These are phyloP conservation scores for Cantharellus anzutake DNA, from an alignment of 768 basidiomycete species.

Conservation along the genomic window DNA sequence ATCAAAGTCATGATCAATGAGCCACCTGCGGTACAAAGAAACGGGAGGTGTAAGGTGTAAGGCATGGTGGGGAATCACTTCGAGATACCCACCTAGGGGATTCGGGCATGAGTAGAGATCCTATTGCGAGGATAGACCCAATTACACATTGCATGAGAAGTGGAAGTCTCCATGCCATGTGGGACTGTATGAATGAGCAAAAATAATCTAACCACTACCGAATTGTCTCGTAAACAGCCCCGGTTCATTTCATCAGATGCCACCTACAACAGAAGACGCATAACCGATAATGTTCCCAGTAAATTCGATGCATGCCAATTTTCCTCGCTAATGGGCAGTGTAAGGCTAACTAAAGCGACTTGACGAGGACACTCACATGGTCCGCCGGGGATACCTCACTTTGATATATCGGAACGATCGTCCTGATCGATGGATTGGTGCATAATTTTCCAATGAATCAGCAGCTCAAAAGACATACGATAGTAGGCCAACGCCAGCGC, in stretches of 20 bases:
- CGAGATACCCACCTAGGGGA: conserved; percentile 45
- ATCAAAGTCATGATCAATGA: conserved; percentile 75
- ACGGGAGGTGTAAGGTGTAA: background rate
- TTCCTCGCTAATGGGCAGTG: conserved; percentile 41
- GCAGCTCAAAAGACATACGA: conserved; percentile 33
- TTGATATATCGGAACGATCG: conserved; percentile 90
- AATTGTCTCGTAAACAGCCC: background rate
- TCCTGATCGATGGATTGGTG: conserved; percentile 26
- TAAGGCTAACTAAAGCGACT: background rate
- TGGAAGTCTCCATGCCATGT: conserved; percentile 83
- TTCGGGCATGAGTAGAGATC: conserved; percentile 74
- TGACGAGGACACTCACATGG: conserved; percentile 33
- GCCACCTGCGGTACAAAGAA: conserved; percentile 30
- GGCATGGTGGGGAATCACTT: background rate
- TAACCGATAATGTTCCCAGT: conserved; percentile 87
- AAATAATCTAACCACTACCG: conserved; percentile 84
- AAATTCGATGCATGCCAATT: conserved; percentile 88
- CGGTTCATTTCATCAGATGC: background rate
- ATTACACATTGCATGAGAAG: conserved; percentile 78
- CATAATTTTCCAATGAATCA: background rate
- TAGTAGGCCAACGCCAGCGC: conserved; percentile 78
- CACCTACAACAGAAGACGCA: conserved; percentile 65
- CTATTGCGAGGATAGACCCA: conserved; percentile 56
- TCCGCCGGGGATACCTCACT: conserved; percentile 89
- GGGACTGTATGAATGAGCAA: conserved; percentile 69